phyloP scores from a whole-genome alignment of 2,329 filamentous ascomycete species.

The Metarhizium anisopliae region DNA sequence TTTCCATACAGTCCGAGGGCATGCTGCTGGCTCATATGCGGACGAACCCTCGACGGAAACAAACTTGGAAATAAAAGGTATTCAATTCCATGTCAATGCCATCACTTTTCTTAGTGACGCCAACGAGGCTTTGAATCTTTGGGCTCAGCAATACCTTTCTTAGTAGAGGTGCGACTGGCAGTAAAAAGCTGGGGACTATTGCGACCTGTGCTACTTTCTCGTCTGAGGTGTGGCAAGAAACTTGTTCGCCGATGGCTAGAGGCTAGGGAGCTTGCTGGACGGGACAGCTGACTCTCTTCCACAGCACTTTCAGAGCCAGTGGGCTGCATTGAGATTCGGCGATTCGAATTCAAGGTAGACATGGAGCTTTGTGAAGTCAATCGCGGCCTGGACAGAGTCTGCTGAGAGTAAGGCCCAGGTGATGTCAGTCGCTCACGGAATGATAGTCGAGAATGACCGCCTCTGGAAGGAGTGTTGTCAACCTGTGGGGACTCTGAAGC shows the following conservation, averaged over 20 bases:
- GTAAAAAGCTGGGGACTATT: conserved; percentile 39
- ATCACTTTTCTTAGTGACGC: conserved; percentile 23
- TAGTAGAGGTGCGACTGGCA: conserved; percentile 35
- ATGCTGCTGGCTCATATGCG: neutral
- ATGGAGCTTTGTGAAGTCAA: conserved; percentile 35
- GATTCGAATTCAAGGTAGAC: conserved; percentile 29
- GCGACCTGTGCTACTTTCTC: conserved; percentile 31
- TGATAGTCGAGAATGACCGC: conserved; percentile 35
- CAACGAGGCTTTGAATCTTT: conserved; percentile 41
- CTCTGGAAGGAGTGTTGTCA: conserved; percentile 36
- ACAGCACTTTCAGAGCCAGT: conserved; percentile 24
- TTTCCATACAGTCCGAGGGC: neutral
- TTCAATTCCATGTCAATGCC: neutral
- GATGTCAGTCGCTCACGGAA: conserved; percentile 45
- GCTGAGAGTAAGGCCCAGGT: conserved; percentile 39
- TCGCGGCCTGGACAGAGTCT: conserved; percentile 34
- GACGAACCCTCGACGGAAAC: neutral
- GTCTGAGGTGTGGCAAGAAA: conserved; percentile 41
- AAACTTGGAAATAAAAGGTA: neutral
- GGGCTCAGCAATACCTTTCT: conserved; percentile 25
- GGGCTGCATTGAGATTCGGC: conserved; percentile 46
- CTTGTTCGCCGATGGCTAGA: conserved; percentile 39
- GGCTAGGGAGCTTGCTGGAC: conserved; percentile 50
- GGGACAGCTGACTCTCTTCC: conserved; percentile 23
- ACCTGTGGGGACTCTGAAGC: conserved; percentile 38